Conservation (phyloP, 1,284 basidiomycete genomes). For the Cutaneotrichosporon sp. region DNA sequence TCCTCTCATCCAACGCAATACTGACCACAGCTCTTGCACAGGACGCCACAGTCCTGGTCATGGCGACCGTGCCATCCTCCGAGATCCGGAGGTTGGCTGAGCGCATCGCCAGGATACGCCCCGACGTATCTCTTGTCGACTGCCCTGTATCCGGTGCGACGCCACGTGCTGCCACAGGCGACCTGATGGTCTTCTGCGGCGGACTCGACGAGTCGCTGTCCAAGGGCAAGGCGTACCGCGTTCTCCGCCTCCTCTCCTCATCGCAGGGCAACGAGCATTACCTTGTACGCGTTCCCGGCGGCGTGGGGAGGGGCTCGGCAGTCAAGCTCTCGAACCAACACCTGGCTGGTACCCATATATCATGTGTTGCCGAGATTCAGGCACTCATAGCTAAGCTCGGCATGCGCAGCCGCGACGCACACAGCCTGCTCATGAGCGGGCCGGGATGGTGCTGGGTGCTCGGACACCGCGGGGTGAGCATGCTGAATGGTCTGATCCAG, state of each 20-base stretch:
- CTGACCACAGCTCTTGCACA: slow-evolving; percentile 18
- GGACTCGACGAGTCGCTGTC: slow-evolving; percentile 21
- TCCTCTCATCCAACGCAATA: not conserved
- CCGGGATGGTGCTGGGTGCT: slow-evolving; percentile 24
- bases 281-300: slow-evolving; percentile 24
- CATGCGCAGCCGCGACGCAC: slow-evolving; percentile 23
- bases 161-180: slow-evolving; percentile 37
- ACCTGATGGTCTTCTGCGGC: slow-evolving; percentile 39
- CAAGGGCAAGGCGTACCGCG: slow-evolving; percentile 17
- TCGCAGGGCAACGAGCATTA: slow-evolving; percentile 21
- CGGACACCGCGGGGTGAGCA: slow-evolving; percentile 26
- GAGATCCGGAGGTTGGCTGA: slow-evolving; percentile 22
- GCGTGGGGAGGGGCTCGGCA: slow-evolving; percentile 28
- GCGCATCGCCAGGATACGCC: slow-evolving; percentile 18
- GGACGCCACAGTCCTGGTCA: slow-evolving; percentile 35
- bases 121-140: slow-evolving; percentile 38
- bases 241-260: slow-evolving; percentile 30
- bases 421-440: slow-evolving; percentile 19
- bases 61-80: slow-evolving; percentile 37
- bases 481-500: slow-evolving; percentile 25
- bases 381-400: slow-evolving; percentile 32
- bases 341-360: slow-evolving; percentile 28
- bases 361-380: slow-evolving; percentile 32
- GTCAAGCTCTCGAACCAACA: slow-evolving; percentile 30
- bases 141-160: slow-evolving; percentile 43